Percentiles rank a stretch among this genome's conserved stretches.
phyloP scores from a whole-genome alignment of 1,139 yeast species.

The Saccharomyces uvarum region DNA sequence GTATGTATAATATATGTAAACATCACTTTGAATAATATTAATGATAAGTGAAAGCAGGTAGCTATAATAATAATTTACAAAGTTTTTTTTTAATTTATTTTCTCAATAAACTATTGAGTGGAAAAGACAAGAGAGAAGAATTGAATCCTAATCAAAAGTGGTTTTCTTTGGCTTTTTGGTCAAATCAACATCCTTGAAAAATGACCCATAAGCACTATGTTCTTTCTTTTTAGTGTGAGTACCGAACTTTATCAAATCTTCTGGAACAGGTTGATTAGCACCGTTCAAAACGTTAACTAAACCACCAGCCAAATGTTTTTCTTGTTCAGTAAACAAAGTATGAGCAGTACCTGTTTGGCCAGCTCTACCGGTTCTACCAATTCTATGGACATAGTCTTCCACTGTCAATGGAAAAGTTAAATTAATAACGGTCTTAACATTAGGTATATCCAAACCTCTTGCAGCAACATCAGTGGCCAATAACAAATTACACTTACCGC shows the following conservation, averaged over 20 bases:
- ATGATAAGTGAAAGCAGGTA: not conserved
- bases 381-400: slow-evolving; percentile 96
- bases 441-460: slow-evolving; percentile 95
- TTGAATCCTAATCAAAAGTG: slow-evolving; percentile 44
- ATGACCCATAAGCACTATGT: slow-evolving; percentile 94
- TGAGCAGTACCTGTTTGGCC: slow-evolving; percentile 93
- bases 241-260: slow-evolving; percentile 87
- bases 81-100: not conserved
- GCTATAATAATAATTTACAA: not conserved
- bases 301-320: slow-evolving; percentile 94
- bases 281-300: slow-evolving; percentile 84
- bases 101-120: not conserved
- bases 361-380: slow-evolving; percentile 98
- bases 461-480: slow-evolving; percentile 99
- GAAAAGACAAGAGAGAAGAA: not conserved
- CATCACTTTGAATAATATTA: not conserved
- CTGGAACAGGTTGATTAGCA: slow-evolving; percentile 96
- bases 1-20: not conserved
- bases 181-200: slow-evolving; percentile 86
- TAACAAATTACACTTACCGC: slow-evolving; percentile 66
- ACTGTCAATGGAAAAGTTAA: slow-evolving; percentile 95
- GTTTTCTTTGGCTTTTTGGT: slow-evolving; percentile 85
- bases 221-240: slow-evolving; percentile 97
- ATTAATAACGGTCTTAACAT: slow-evolving; percentile 91
- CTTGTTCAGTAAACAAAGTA: slow-evolving; percentile 93